Percentiles rank a stretch among this genome's conserved stretches.
Conservation (phyloP, 495 filamentous ascomycete genomes). For the Chlorociboria aeruginascens region DNA sequence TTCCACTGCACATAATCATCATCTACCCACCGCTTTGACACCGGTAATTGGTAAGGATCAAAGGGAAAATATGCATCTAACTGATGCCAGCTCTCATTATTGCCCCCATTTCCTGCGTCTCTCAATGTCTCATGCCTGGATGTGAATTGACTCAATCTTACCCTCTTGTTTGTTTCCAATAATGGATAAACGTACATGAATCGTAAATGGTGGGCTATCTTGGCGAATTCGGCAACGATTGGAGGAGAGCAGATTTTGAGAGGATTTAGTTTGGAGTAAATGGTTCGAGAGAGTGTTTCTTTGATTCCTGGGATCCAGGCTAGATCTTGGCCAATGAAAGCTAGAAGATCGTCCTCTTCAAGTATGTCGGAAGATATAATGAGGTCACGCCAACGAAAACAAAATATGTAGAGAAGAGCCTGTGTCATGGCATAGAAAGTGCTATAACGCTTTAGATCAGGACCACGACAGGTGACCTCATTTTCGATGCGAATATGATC, state of each 20-base stretch:
- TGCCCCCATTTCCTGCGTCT: conserved; percentile 48
- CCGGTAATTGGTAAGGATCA: conserved; percentile 82
- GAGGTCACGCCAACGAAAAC: conserved; percentile 92
- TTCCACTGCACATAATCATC: conserved; percentile 79
- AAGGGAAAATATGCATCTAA: conserved; percentile 95
- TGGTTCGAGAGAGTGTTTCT: conserved; percentile 56
- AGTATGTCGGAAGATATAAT: conserved; percentile 42
- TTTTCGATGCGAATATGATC: conserved; percentile 50
- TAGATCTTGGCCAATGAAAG: conserved; percentile 48
- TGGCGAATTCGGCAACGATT: conserved; percentile 85
- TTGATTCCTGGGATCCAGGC: conserved; percentile 63
- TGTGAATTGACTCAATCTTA: conserved; percentile 52
- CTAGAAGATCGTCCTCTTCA: conserved; percentile 42
- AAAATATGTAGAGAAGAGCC: conserved; percentile 89
- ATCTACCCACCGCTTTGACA: conserved; percentile 75
- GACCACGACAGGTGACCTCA: conserved; percentile 59
- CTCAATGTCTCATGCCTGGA: conserved; percentile 29
- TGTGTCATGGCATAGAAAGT: conserved; percentile 85
- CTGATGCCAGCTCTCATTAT: conserved; percentile 52
- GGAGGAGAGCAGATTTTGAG: conserved; percentile 89
- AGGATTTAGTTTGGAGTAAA: conserved; percentile 83
- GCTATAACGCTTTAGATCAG: conserved; percentile 70
- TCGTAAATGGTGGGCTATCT: conserved; percentile 67
- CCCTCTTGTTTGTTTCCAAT: conserved; percentile 82
- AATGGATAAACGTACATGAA: conserved; percentile 81